Percentiles rank a stretch among this genome's conserved stretches.
These are phyloP conservation scores for Myxozyma vanderwaltii DNA, from an alignment of 805 yeast species.

Conservation along the genomic window DNA sequence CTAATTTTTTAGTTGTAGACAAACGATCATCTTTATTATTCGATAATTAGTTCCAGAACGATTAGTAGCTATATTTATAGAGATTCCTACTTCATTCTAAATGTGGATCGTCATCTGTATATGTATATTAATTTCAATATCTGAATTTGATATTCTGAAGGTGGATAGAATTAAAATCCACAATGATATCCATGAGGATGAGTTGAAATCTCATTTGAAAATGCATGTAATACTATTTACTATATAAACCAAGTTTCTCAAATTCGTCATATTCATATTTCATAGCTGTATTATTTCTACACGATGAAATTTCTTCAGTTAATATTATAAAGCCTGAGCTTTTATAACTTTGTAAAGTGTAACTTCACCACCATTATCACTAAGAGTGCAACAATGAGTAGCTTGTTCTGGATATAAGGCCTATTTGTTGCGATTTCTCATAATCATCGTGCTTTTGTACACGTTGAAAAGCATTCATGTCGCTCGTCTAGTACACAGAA, in stretches of 20 bases:
- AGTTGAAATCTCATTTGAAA: slow-evolving; percentile 30
- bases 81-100: slow-evolving; percentile 27
- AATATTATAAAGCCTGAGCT: slow-evolving; percentile 26
- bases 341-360: slow-evolving; percentile 22
- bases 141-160: slow-evolving; percentile 28
- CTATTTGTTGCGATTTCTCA: slow-evolving; percentile 34
- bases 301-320: slow-evolving; percentile 30
- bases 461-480: slow-evolving; percentile 28
- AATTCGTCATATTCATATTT: slow-evolving; percentile 31
- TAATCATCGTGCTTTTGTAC: slow-evolving; percentile 32
- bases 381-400: slow-evolving; percentile 35
- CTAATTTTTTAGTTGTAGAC: slow-evolving; percentile 16
- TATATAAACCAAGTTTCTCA: slow-evolving; percentile 31
- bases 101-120: slow-evolving; percentile 30
- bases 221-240: slow-evolving; percentile 34
- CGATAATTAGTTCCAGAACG: slow-evolving; percentile 8
- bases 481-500: slow-evolving; percentile 27
- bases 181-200: slow-evolving; percentile 35
- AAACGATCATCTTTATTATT: slow-evolving; percentile 4
- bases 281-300: slow-evolving; percentile 32
- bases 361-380: slow-evolving; percentile 35
- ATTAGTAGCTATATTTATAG: slow-evolving; percentile 20
- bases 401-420: slow-evolving; percentile 35
- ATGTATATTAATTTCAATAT: slow-evolving; percentile 20
- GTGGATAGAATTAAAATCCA: slow-evolving; percentile 31